A percentile compares a stretch with the other conserved stretches of the same genome.
These are phyloP conservation scores for Tricholoma sp. DNA, from an alignment of 768 basidiomycete species.

Conservation along the genomic window DNA sequence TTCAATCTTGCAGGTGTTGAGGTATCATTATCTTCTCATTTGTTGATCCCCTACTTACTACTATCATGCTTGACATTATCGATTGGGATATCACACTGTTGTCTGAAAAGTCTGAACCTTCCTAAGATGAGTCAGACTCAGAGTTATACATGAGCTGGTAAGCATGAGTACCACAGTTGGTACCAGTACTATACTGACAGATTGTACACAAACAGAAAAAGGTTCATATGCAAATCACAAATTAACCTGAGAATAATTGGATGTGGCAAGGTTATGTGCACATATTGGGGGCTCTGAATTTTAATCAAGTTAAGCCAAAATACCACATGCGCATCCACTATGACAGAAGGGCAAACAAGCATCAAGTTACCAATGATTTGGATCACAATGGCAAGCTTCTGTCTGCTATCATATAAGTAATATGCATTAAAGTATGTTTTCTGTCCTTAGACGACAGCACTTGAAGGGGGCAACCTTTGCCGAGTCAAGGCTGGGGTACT, in stretches of 20 bases:
- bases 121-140: neutral
- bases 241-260: neutral
- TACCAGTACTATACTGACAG: neutral
- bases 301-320: neutral
- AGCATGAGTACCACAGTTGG: neutral
- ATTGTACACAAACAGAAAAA: neutral
- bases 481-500: neutral
- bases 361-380: neutral
- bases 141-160: neutral
- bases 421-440: neutral
- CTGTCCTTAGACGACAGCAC: neutral
- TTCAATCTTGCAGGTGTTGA: neutral
- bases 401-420: neutral
- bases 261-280: neutral
- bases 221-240: neutral
- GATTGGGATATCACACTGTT: neutral
- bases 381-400: neutral
- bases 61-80: neutral
- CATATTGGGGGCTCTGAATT: too few relatives aligned
- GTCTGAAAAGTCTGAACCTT: neutral
- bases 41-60: neutral
- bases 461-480: neutral
- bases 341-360: neutral
- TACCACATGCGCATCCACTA: neutral
- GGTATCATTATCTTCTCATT: neutral